These are phyloP conservation scores for Colletotrichum abscissum DNA, from an alignment of 2,329 filamentous ascomycete species.

Conservation along the genomic window DNA sequence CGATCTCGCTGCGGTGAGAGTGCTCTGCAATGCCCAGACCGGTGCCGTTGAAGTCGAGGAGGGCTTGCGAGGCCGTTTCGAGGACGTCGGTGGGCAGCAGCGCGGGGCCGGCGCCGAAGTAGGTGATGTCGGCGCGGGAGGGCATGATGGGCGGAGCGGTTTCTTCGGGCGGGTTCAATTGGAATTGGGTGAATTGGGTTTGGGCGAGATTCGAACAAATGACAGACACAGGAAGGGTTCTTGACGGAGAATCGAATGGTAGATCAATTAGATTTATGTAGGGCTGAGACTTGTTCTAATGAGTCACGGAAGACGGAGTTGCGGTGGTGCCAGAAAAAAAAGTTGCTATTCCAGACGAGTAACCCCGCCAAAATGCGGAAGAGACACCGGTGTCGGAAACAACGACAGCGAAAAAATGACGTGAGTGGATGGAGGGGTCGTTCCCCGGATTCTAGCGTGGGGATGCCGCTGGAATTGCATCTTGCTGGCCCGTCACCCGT, in stretches of 20 bases:
- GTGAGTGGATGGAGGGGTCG: constrained; percentile 35
- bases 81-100: constrained; percentile 84
- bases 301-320: constrained; percentile 23
- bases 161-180: neutral
- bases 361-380: constrained; percentile 35
- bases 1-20: constrained; percentile 85
- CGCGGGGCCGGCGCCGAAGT: constrained; percentile 94
- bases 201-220: neutral
- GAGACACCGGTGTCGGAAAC: constrained; percentile 27
- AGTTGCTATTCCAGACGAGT: constrained; percentile 30
- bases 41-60: constrained; percentile 83
- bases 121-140: constrained; percentile 78
- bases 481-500: constrained; percentile 6
- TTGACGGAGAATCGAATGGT: neutral
- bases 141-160: constrained; percentile 65
- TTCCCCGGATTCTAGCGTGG: constrained; percentile 29
- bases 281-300: constrained; percentile 3
- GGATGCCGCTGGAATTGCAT: constrained; percentile 24
- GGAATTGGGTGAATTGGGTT: neutral
- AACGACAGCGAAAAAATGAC: constrained; percentile 18
- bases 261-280: constrained; percentile 11
- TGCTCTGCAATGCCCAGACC: constrained; percentile 90
- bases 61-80: constrained; percentile 78
- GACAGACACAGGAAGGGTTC: neutral
- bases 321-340: constrained; percentile 26